Evolutionary conservation across 495 filamentous ascomycete genomes (phyloP), one percentile per base, ranked within the genome.

Genomic region (Xylaria curta): DNA sequence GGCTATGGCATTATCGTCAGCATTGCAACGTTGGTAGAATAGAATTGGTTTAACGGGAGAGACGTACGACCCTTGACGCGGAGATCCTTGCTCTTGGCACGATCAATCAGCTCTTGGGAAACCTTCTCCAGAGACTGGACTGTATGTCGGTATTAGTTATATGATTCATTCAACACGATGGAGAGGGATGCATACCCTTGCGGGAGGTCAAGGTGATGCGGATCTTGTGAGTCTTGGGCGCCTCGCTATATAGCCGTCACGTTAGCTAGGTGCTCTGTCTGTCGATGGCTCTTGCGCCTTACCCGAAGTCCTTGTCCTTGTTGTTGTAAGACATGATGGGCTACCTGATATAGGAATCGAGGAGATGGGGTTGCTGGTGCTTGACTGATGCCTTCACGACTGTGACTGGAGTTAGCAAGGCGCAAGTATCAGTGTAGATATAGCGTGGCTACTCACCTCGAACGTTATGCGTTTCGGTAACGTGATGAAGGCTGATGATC

Each of bases 81-180:
- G 79, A 99, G 93, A 79, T 94, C 94, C 94, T 98, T 99, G 88
- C 88, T 90, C 90, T 97, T 97, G 81, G 96, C 95, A 81, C 96
- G 96, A 87, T 98, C 97, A 85, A 98, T 95, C 78, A 99, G 91
- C 88, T 98, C 96, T 83, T 89, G 86, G 89, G 94, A 97, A 80
- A 99, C 96, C 88, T 98, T 98, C 91, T 99, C 96, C 81, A 98
- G 94, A 72, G 94, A 88, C 79, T 89, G 82, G 81, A 99, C 96
- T 69, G 9, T 60, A 61, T 31, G 42, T 60, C 28, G 12, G 17
- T 61, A 54, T 69, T 31, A 69, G 66, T 33, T 15, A 86, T 97
- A 89, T 47, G 21, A 47, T 19, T 42, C 24, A 24, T 63, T n/a
- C 5, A 26, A 40, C 12, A 40, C 4, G 42, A 6, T 21, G 33